Base-by-base conservation (phyloP, 1,139 yeast genomes). In the Citeromyces siamensis region DNA sequence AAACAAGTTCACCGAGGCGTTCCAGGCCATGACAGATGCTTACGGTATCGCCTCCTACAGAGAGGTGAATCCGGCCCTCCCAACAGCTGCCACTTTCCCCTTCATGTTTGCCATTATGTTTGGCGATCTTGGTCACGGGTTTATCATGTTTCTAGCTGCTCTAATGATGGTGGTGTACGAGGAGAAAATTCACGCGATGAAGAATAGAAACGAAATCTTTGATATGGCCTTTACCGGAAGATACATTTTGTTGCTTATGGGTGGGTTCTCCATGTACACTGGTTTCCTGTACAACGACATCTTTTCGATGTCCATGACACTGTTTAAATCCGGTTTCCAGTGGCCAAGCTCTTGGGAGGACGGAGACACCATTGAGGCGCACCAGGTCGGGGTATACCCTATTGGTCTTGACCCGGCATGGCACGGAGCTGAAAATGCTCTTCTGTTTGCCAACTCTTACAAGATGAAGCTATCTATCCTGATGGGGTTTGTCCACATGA, bases 101-200 rank as follows among this genome's bases (percentile, higher is more conserved):
- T 81, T 81, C 51, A 77, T 81, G 85, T 81, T 81, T 59, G 88
- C 93, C 26, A 75, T 81, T 46, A 81, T 81, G 93, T 81, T 81
- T 62, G 93, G 93, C 66, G 93, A 81, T 59, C 57, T 79, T 43
- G 93, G 93, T 19, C 93, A 81, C 55, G 93, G 93, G 3, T 65
- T 80, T 44, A 66, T 81, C 40, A 59, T 81, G 49, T 58, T 72
- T 35, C 57, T 76, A 43, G 76, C 78, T 22, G 86, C 84, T 1
- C 53, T 64, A 31, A 52, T 62, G 16, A 59, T 81, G 46, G 85
- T 81, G 6, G 48, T 68, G 38, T 72, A 75, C 49, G 90, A 81
- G 51, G 71, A 65, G 46, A 62, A 64, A 40, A 63, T 81, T 35
- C 71, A 66, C 19, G 62, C 60, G 19, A 68, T 76, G 71, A 74